Conservation (phyloP, 495 filamentous ascomycete species). For the Rusavskia elegans region DNA sequence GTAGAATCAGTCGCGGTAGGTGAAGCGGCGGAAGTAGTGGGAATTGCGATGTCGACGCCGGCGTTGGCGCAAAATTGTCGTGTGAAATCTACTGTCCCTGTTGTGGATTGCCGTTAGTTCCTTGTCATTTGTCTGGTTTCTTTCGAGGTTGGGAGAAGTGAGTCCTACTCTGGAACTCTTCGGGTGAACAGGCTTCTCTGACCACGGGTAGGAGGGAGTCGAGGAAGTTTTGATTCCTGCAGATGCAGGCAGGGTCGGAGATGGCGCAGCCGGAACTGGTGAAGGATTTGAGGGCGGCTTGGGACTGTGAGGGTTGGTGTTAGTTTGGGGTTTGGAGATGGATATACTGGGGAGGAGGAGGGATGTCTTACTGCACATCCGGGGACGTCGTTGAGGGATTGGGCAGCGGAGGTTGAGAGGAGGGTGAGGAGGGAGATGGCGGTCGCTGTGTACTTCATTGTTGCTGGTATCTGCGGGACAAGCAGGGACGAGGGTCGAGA, state of each 20-base stretch:
- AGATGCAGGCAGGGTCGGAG: slow-evolving; percentile 5
- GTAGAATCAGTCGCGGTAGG: background rate
- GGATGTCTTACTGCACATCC: slow-evolving; percentile 1
- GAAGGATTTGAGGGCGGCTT: slow-evolving; percentile 1
- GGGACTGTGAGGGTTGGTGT: background rate
- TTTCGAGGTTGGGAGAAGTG: background rate
- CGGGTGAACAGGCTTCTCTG: slow-evolving; percentile 1
- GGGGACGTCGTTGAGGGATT: background rate
- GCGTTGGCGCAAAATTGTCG: background rate
- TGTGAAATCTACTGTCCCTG: too few relatives aligned
- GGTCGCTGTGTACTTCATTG: background rate
- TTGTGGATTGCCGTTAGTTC: too few relatives aligned
- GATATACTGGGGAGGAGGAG: background rate
- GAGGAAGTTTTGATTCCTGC: slow-evolving; percentile 3
- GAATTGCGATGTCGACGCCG: background rate
- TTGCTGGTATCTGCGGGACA: background rate
- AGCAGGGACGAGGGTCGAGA: background rate
- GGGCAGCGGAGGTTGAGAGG: background rate
- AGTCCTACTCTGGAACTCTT: slow-evolving; percentile 3
- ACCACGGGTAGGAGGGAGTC: slow-evolving; percentile 4
- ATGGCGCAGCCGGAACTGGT: slow-evolving; percentile 4
- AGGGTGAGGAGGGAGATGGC: background rate
- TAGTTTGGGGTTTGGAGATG: background rate
- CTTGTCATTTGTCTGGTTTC: background rate
- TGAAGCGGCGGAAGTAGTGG: background rate